A percentile compares a stretch with the other conserved stretches of the same genome.
Evolutionary conservation across 176 grass and related monocot species (phyloP).

Genomic region (Eremochloa ophiuroides): DNA sequence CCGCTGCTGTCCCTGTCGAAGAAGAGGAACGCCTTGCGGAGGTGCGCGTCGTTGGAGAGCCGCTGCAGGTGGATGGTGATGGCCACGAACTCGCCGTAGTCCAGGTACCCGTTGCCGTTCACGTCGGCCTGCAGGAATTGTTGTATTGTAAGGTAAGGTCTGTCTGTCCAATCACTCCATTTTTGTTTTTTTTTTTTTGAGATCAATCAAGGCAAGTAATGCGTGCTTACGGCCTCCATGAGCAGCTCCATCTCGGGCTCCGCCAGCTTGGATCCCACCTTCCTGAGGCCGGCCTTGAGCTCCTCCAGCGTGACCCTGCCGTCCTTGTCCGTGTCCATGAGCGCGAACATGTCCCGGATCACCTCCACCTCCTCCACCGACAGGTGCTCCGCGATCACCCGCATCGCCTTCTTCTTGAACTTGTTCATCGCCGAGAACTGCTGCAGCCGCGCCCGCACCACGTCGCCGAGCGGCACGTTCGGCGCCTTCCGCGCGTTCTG

Average conservation of each 20-base stretch:
- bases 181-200: too few relatives aligned
- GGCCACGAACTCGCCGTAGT: slow-evolving; percentile 94
- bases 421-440: slow-evolving; percentile 86
- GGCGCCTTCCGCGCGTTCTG: slow-evolving; percentile 53
- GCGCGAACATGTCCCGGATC: slow-evolving; percentile 81
- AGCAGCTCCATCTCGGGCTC: slow-evolving; percentile 95
- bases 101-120: slow-evolving; percentile 85
- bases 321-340: slow-evolving; percentile 81
- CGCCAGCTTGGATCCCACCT: slow-evolving; percentile 72
- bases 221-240: slow-evolving; percentile 94
- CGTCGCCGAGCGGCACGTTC: slow-evolving; percentile 65
- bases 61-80: slow-evolving; percentile 90
- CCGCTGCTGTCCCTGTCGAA: slow-evolving; percentile 87
- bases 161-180: too few relatives aligned
- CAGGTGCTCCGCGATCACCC: slow-evolving; percentile 84
- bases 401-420: slow-evolving; percentile 92
- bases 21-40: slow-evolving; percentile 89
- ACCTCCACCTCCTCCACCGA: slow-evolving; percentile 90
- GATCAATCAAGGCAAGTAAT: too few relatives aligned
- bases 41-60: slow-evolving; percentile 88
- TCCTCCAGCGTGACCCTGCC: slow-evolving; percentile 76
- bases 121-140: too few relatives aligned
- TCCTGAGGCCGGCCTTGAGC: slow-evolving; percentile 76
- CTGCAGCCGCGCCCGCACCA: slow-evolving; percentile 63
- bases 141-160: too few relatives aligned